phyloP scores from a whole-genome alignment of 176 grass and related monocot genomes.

The Cocos nucifera region DNA sequence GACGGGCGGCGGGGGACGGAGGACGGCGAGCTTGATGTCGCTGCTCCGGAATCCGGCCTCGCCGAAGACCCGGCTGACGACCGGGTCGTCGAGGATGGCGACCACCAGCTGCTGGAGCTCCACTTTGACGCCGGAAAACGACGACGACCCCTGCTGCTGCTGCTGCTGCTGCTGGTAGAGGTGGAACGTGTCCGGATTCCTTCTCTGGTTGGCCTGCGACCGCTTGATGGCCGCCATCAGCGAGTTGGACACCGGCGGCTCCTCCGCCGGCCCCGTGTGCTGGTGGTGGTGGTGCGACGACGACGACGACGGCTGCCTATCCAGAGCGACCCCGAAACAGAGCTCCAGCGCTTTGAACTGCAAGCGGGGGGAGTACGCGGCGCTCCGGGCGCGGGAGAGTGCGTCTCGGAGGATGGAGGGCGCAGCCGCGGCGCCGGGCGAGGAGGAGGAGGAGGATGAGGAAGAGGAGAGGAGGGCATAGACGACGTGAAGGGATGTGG shows the following conservation, averaged over 20 bases:
- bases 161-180: conserved; percentile 51
- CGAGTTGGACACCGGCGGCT: conserved; percentile 76
- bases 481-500: conserved; percentile 36
- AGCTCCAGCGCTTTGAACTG: conserved; percentile 89
- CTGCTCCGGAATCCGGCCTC: conserved; percentile 70
- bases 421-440: neutral
- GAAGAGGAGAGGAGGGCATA: conserved; percentile 26
- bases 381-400: conserved; percentile 49
- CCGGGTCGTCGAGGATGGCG: conserved; percentile 84
- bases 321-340: conserved; percentile 69
- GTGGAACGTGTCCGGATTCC: conserved; percentile 67
- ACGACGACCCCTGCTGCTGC: neutral
- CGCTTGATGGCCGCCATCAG: conserved; percentile 92
- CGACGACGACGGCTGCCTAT: conserved; percentile 46
- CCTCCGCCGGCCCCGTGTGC: conserved; percentile 3
- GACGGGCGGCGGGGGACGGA: conserved; percentile 55
- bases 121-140: conserved; percentile 52
- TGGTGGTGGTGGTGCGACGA: neutral
- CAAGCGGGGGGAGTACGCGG: conserved; percentile 54
- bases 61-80: conserved; percentile 85
- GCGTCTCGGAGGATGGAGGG: conserved; percentile 57
- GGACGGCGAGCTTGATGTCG: conserved; percentile 71
- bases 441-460: neutral
- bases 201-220: conserved; percentile 69
- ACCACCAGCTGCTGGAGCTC: conserved; percentile 72